phyloP scores from a whole-genome alignment of 2,329 filamentous ascomycete species.

The Seiridium cupressi region DNA sequence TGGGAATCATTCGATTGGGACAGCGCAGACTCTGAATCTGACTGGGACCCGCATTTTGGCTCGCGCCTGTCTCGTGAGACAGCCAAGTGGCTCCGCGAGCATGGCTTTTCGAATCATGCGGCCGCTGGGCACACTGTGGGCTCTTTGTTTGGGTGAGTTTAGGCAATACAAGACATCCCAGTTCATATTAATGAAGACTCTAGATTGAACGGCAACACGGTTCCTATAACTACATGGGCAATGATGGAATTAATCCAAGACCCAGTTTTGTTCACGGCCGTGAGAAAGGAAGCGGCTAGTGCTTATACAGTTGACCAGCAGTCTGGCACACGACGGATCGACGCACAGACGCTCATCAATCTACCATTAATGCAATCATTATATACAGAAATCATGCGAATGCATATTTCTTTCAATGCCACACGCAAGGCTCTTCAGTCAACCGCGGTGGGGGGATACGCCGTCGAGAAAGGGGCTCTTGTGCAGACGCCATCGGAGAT shows the following conservation, averaged over 20 bases:
- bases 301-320: constrained; percentile 6
- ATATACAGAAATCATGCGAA: constrained; percentile 21
- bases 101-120: constrained; percentile 12
- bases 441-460: constrained; percentile 12
- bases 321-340: constrained; percentile 1
- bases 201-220: constrained; percentile 15
- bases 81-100: constrained; percentile 14
- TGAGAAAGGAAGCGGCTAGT: constrained; percentile 17
- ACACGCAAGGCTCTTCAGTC: constrained; percentile 17
- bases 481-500: constrained; percentile 21
- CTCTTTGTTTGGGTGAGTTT: constrained; percentile 10
- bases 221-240: constrained; percentile 25
- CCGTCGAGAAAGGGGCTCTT: constrained; percentile 14
- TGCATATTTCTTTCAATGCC: constrained; percentile 21
- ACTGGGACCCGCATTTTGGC: constrained; percentile 27
- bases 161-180: too few species aligned
- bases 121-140: neutral
- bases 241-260: constrained; percentile 25
- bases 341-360: constrained; percentile 14
- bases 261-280: constrained; percentile 10
- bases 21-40: constrained; percentile 5
- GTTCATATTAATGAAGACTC: neutral
- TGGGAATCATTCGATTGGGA: constrained; percentile 15
- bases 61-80: constrained; percentile 16
- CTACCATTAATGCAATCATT: constrained; percentile 24